These are phyloP conservation scores for Pulveroboletus sp. DNA, from an alignment of 768 basidiomycete species.

Conservation along the genomic window DNA sequence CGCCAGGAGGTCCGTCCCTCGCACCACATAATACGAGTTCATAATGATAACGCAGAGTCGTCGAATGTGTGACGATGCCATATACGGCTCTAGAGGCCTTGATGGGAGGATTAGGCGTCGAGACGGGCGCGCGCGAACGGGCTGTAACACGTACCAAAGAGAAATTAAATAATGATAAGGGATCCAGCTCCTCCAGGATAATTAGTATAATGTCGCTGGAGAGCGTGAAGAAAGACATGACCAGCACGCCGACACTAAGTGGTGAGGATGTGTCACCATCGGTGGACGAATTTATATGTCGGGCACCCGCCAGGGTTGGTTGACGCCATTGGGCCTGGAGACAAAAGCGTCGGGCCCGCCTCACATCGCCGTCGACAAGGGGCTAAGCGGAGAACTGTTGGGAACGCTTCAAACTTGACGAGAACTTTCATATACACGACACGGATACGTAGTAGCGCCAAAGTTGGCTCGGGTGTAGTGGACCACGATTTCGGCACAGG, in stretches of 20 bases:
- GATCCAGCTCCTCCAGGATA: conserved; percentile 34
- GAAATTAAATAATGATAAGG: conserved; percentile 31
- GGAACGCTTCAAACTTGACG: conserved; percentile 25
- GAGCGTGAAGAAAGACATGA: conserved; percentile 35
- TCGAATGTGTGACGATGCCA: conserved; percentile 21
- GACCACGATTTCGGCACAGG: conserved; percentile 18
- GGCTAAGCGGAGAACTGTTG: conserved; percentile 28
- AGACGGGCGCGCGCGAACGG: neutral
- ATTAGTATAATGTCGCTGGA: conserved; percentile 28
- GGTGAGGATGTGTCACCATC: conserved; percentile 10
- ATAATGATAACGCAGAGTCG: conserved; percentile 30
- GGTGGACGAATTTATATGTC: conserved; percentile 30
- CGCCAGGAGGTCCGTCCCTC: conserved; percentile 25
- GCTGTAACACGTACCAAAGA: conserved; percentile 21
- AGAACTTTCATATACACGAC: conserved; percentile 25
- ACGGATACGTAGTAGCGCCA: conserved; percentile 27
- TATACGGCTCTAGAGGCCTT: conserved; percentile 26
- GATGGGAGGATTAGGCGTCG: neutral
- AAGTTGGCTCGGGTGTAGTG: conserved; percentile 17
- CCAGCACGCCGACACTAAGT: conserved; percentile 31
- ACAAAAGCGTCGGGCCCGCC: conserved; percentile 35
- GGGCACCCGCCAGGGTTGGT: conserved; percentile 17
- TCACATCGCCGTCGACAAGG: conserved; percentile 29
- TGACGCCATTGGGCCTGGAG: conserved; percentile 26
- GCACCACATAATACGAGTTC: conserved; percentile 32